Percentiles rank a stretch among this genome's conserved stretches.
phyloP scores from a whole-genome alignment of 179 eudicot genomes.

The Silene coronaria region DNA sequence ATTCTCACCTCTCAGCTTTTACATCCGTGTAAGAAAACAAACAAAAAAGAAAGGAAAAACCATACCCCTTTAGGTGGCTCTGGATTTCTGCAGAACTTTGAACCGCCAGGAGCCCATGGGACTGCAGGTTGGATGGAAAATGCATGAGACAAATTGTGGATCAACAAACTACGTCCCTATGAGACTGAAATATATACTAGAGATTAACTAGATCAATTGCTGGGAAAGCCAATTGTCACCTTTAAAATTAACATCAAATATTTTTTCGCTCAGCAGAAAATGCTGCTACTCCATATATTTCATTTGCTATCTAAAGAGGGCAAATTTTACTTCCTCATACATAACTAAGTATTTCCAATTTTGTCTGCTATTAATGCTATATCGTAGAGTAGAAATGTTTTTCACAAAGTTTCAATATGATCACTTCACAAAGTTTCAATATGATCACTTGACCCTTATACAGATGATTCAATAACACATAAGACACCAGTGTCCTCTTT shows the following conservation, averaged over 20 bases:
- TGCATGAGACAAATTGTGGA: constrained; percentile 17
- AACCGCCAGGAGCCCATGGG: constrained; percentile 99
- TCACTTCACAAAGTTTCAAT: too few species aligned
- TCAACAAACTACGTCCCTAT: not conserved
- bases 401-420: too few species aligned
- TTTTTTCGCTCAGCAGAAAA: too few species aligned
- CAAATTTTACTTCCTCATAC: not conserved
- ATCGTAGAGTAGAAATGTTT: not conserved
- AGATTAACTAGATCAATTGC: not conserved
- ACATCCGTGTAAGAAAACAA: not conserved
- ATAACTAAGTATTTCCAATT: not conserved
- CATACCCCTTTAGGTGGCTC: constrained; percentile 87
- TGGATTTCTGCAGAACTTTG: constrained; percentile 85
- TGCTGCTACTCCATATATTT: too few species aligned
- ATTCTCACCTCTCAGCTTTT: not conserved
- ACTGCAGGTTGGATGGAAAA: constrained; percentile 41
- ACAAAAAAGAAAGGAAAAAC: not conserved
- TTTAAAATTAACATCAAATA: too few species aligned
- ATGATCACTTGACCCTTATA: too few species aligned
- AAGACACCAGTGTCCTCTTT: too few species aligned
- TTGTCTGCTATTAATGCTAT: not conserved
- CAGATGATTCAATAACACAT: too few species aligned
- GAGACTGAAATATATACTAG: not conserved
- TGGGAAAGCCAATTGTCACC: too few species aligned
- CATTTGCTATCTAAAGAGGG: too few species aligned